Base-by-base conservation (phyloP, 73 alveolate genomes). In the Paramecium biaurelia region DNA sequence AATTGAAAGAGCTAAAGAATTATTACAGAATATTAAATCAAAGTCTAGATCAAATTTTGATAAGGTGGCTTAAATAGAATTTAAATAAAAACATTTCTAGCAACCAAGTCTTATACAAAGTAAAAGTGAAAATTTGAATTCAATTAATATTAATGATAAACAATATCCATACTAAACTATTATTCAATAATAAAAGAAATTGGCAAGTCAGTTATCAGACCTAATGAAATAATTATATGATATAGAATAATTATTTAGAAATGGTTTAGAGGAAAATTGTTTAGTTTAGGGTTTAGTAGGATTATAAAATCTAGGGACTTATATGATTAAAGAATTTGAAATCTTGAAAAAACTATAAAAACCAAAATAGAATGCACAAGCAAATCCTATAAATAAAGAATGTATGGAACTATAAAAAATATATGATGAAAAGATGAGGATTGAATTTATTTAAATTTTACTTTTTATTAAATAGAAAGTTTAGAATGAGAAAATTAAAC, bases 221-320 rank as follows among this genome's bases (percentile, higher is more conserved):
- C 30, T 63, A 30, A 63, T 63, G 84, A 63, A 63, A 63, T 63
- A 14, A 7, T 32, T 63, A 20, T 32, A 63, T 30, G 84, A 63
- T 26, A 5, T 63, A 2, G 84, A 74, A 37, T 18, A 74, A 74
- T n/a, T 41, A 37, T 74, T 74, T 37, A n/a, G 37, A 41, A 74
- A 74, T 41, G 59, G 87, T 8, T 74, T 74, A 74, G 87, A 74
- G 32, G 59, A 74, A 23, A 74, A 74, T 74, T 74, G 87, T 21
- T 41, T 41, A 37, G 58, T 74, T 21, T 34, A 37, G 18, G 59
- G 87, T 21, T 74, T 74, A 37, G 35, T 74, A 34, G 87, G 87
- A 18, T 74, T 74, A 37, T 37, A 74, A 20, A 41, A 34, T 37
- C 6, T 74, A 10, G 87, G 87, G 15, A 74, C 59, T n/a, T 74